A percentile compares a stretch with the other conserved stretches of the same genome.
Evolutionary conservation across 345 rosid genomes (phyloP).

Genomic region (Noccaea bulbosa): DNA sequence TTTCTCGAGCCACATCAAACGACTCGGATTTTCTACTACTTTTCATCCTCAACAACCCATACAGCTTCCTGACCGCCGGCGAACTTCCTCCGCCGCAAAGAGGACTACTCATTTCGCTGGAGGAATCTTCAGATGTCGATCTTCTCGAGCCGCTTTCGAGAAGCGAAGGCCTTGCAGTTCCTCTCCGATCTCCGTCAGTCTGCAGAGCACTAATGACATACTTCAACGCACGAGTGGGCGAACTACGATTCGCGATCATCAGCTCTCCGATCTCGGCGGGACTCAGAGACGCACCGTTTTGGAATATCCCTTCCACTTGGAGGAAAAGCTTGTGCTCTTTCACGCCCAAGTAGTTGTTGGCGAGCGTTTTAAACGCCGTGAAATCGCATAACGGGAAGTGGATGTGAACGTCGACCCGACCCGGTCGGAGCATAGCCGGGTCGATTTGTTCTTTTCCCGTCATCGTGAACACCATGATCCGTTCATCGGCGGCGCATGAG

Average conservation of each 20-base stretch:
- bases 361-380: constrained; percentile 73
- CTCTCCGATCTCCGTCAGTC: constrained; percentile 68
- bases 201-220: constrained; percentile 80
- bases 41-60: constrained; percentile 63
- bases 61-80: constrained; percentile 66
- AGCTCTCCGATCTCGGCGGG: constrained; percentile 92
- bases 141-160: constrained; percentile 45
- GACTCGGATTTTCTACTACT: constrained; percentile 60
- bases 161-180: constrained; percentile 48
- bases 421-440: constrained; percentile 72
- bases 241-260: constrained; percentile 86
- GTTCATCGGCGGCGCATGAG: constrained; percentile 67
- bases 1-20: constrained; percentile 45
- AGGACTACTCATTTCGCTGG: constrained; percentile 47
- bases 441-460: constrained; percentile 61
- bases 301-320: constrained; percentile 86
- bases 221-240: constrained; percentile 95
- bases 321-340: constrained; percentile 93
- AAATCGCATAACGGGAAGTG: constrained; percentile 88
- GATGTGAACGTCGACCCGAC: constrained; percentile 86
- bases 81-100: constrained; percentile 49
- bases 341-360: constrained; percentile 71
- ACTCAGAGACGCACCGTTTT: constrained; percentile 72
- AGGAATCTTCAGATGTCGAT: constrained; percentile 39
- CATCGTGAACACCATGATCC: constrained; percentile 80